Evolutionary conservation across 169 alveolate genomes (phyloP).

Genomic region (Besnoitia besnoiti): DNA sequence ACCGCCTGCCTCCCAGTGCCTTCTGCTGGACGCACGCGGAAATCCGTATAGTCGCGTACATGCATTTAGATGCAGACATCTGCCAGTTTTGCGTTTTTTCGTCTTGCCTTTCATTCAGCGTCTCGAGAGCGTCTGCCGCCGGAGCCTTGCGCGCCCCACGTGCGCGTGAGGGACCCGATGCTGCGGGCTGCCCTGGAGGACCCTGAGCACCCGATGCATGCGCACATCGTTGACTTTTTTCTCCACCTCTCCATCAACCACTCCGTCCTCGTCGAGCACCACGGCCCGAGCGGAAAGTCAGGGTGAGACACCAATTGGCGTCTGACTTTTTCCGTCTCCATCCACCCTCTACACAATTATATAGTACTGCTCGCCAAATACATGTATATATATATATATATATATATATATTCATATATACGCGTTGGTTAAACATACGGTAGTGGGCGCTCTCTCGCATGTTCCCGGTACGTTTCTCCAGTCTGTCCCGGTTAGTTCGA

Average conservation of each 20-base stretch:
- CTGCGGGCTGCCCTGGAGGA: constrained; percentile 5
- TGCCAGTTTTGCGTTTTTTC: background rate
- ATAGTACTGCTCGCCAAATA: no score
- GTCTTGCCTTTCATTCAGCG: no score
- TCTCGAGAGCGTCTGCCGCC: background rate
- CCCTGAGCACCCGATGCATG: constrained; percentile 14
- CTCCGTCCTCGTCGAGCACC: constrained; percentile 34
- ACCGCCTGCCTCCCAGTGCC: background rate
- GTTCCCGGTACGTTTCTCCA: no score
- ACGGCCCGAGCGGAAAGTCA: background rate
- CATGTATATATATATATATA: no score
- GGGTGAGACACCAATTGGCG: no score
- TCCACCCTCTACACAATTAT: no score
- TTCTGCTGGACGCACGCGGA: background rate
- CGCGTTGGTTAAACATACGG: no score
- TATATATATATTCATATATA: no score
- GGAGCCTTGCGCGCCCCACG: constrained; percentile 30
- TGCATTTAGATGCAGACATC: background rate
- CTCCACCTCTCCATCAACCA: constrained; percentile 60
- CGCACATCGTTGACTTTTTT: constrained; percentile 33
- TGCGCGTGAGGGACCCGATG: background rate
- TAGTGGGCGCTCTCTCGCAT: no score
- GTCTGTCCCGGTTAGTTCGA: no score
- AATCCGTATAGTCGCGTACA: background rate
- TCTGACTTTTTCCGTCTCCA: no score